Percentiles rank a stretch among this genome's conserved stretches.
Evolutionary conservation across 345 rosid genomes (phyloP).

Genomic region (Lepidium sativum): DNA sequence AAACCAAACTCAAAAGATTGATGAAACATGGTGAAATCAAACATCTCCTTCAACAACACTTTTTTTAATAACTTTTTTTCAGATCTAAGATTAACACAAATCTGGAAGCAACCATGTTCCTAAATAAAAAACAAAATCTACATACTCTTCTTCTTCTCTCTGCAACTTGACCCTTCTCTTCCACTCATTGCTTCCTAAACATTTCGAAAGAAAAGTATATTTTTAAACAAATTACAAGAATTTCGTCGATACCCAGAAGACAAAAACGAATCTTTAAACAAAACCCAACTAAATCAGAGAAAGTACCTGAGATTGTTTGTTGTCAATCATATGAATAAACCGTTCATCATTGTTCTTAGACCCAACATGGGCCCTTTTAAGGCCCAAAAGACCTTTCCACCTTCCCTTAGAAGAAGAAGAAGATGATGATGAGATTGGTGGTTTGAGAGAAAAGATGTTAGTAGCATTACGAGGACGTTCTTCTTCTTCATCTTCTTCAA

Average conservation of each 20-base stretch:
- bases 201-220: background rate
- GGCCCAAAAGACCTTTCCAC: slow-evolving; percentile 84
- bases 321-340: slow-evolving; percentile 26
- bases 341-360: slow-evolving; percentile 58
- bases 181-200: slow-evolving; percentile 28
- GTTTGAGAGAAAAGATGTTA: slow-evolving; percentile 35
- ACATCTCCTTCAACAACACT: slow-evolving; percentile 14
- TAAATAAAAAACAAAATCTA: slow-evolving; percentile 17
- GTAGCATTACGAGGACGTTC: slow-evolving; percentile 27
- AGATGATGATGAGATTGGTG: slow-evolving; percentile 34
- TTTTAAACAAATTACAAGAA: background rate
- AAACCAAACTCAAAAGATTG: background rate
- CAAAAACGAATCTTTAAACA: background rate
- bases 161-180: slow-evolving; percentile 54
- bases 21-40: slow-evolving; percentile 10
- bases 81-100: slow-evolving; percentile 23
- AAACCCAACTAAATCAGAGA: background rate
- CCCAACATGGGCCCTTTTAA: slow-evolving; percentile 58
- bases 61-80: background rate
- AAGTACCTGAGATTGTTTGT: slow-evolving; percentile 34
- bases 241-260: background rate
- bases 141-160: slow-evolving; percentile 54
- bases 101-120: slow-evolving; percentile 15
- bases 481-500: slow-evolving; percentile 38
- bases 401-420: slow-evolving; percentile 34